Base-by-base conservation (phyloP, 176 grass and related monocot genomes). In the Elymus sibiricus region DNA sequence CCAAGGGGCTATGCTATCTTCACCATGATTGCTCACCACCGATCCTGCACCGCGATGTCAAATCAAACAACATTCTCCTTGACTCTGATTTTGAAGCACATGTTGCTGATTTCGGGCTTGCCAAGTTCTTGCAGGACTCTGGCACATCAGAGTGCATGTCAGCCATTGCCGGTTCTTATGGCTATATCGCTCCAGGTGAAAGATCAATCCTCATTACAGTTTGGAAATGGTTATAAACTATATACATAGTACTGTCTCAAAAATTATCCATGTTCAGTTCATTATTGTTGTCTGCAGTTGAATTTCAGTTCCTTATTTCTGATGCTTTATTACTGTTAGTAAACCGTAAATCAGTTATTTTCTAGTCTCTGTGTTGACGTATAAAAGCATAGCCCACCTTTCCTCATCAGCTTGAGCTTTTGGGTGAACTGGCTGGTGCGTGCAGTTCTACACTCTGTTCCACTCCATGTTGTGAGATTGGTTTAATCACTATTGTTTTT, bases 1-100 rank as follows among this genome's bases (percentile, higher is more conserved):
- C 96, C n/a, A 98, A 98, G 84, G 96, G 96, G 11, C 91, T 98
- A 10, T 95, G 96, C 88, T 98, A 98, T 43, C 83, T 98, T n/a
- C 96, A 98, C 86, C 93, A 98, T 64, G 96, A 95, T 80, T 98
- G 96, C 75, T 94, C 91, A 2, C 93, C 92, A 1, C 73, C 90
- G 1, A 98, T 98, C 71, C 81, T 98, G 28, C 96, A 98, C 63
- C 90, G 96, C 0, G 93, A 98, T 64, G 96, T 98, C 77, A 98
- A 98, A 69, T 95, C 93, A 44, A 98, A 98, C 78, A 98, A 98
- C 85, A 98, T 98, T 56, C 90, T 98, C 28, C 90, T 97, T 63
- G 94, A 97, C 76, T 92, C 90, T 0, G 84, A 88, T 80, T 97
- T 94, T n/a, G 90, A 97, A 75, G 94, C 94, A 15, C 94, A 97